These are phyloP conservation scores for Xylaria digitata DNA, from an alignment of 2,329 filamentous ascomycete species.

Conservation along the genomic window DNA sequence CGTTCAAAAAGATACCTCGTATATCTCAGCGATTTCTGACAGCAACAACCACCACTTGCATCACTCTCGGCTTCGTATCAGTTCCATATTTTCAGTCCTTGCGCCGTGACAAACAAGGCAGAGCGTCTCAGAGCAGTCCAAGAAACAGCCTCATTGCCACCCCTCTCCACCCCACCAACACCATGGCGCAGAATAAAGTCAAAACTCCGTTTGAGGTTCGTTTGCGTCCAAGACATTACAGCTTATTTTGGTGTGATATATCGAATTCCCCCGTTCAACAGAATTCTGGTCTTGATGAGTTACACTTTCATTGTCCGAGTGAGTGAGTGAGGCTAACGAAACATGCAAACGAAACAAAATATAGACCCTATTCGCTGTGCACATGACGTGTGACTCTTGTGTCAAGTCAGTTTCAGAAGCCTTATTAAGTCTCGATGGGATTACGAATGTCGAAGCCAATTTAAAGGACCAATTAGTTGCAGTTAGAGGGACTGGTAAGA, in stretches of 20 bases:
- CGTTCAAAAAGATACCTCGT: slow-evolving; percentile 45
- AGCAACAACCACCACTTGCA: slow-evolving; percentile 40
- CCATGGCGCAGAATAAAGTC: slow-evolving; percentile 49
- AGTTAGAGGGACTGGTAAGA: slow-evolving; percentile 81
- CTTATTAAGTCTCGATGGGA: slow-evolving; percentile 80
- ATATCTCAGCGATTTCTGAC: slow-evolving; percentile 43
- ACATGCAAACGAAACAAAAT: slow-evolving; percentile 42
- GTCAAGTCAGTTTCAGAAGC: slow-evolving; percentile 86
- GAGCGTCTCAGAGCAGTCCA: slow-evolving; percentile 19
- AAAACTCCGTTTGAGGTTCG: slow-evolving; percentile 52
- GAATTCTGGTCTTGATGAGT: neutral
- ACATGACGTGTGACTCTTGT: slow-evolving; percentile 90
- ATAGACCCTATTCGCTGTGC: slow-evolving; percentile 93
- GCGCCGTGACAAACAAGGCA: slow-evolving; percentile 40
- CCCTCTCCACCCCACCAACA: slow-evolving; percentile 33
- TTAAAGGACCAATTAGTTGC: slow-evolving; percentile 85
- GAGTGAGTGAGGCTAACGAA: slow-evolving; percentile 43
- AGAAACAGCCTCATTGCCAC: slow-evolving; percentile 21
- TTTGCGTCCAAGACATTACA: slow-evolving; percentile 28
- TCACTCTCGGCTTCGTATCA: slow-evolving; percentile 43
- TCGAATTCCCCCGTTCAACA: slow-evolving; percentile 2
- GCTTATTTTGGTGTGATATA: neutral
- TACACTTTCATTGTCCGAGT: neutral
- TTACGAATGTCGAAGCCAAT: slow-evolving; percentile 84
- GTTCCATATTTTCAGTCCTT: slow-evolving; percentile 43